Evolutionary conservation across 192 early-diverging fungal genomes (phyloP), one percentile per base, ranked within the genome.

Genomic region (Gonapodya sp.): DNA sequence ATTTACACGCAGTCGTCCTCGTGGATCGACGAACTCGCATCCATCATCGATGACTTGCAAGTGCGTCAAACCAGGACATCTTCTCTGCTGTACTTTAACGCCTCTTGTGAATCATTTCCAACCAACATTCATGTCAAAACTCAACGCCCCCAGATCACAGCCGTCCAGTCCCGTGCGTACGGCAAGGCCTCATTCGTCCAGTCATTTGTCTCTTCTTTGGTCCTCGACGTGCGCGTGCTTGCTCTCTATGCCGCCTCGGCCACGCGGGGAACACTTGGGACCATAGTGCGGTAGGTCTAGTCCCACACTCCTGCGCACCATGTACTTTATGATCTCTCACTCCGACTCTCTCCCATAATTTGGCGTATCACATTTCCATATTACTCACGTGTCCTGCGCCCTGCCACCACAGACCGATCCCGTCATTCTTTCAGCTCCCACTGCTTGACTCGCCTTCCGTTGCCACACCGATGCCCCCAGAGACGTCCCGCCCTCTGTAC

Each of bases 141-240:
- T 64, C 46, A 64, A 64, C 46, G 46, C 46, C 8, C n/a, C 46
- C 46, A 64, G 46, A 64, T 64, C 46, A 24, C 46, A 64, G 46
- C 46, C 46, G 46, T 64, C 46, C 46, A 64, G 46, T 64, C 46
- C 46, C 46, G 46, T 64, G 46, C 46, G 24, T 64, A 64, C 46
- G 46, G 46, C 46, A 64, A 64, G 46, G 46, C 46, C 46, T 64
- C 46, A 64, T 64, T 64, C 46, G 46, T 64, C 46, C 46, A 64
- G 46, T 64, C 46, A 24, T 64, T 64, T 64, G 46, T 64, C 46
- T 64, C 46, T 64, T 64, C 46, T 64, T 64, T 64, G 8, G 46
- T 64, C 46, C 46, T 64, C 46, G 46, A 64, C 46, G 46, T 64
- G 46, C 46, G 46, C 8, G 46, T 64, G 46, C 46, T 64, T 64